phyloP scores from a whole-genome alignment of 768 basidiomycete species.

The Heimioporus sp. region DNA sequence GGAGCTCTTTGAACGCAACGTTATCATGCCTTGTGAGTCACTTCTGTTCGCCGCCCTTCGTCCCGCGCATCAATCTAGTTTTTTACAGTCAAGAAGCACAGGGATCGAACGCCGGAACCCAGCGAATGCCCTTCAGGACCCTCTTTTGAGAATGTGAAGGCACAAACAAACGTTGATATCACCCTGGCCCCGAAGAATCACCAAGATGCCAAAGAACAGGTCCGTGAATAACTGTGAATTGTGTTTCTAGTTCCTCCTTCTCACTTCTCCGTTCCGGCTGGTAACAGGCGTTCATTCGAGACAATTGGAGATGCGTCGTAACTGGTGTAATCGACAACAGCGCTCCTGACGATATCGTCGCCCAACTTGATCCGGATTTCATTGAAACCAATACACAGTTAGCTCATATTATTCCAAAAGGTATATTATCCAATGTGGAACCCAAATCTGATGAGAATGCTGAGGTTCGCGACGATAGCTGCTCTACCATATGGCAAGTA shows the following conservation, averaged over 20 bases:
- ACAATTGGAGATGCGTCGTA: conserved; percentile 34
- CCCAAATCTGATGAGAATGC: neutral
- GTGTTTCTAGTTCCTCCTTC: neutral
- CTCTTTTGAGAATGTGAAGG: conserved; percentile 15
- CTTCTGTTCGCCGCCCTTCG: neutral
- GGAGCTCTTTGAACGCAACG: neutral
- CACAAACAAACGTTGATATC: neutral
- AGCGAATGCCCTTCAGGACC: conserved; percentile 10
- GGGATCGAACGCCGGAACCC: conserved; percentile 16
- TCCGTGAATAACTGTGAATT: neutral
- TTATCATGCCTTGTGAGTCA: conserved; percentile 5
- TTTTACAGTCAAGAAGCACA: conserved; percentile 12
- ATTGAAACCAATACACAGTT: neutral
- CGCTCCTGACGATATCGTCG: neutral
- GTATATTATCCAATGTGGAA: neutral
- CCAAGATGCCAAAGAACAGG: conserved; percentile 1
- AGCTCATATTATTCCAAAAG: conserved; percentile 6
- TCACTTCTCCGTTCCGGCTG: neutral
- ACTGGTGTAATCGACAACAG: conserved; percentile 24
- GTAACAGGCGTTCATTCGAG: conserved; percentile 35
- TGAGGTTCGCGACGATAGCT: neutral
- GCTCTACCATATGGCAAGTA: no score
- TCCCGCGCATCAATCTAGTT: neutral
- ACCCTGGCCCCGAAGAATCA: neutral
- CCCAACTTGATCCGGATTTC: neutral